phyloP scores from a whole-genome alignment of 2,329 filamentous ascomycete genomes.

The Fusarium sterilihyphosum region DNA sequence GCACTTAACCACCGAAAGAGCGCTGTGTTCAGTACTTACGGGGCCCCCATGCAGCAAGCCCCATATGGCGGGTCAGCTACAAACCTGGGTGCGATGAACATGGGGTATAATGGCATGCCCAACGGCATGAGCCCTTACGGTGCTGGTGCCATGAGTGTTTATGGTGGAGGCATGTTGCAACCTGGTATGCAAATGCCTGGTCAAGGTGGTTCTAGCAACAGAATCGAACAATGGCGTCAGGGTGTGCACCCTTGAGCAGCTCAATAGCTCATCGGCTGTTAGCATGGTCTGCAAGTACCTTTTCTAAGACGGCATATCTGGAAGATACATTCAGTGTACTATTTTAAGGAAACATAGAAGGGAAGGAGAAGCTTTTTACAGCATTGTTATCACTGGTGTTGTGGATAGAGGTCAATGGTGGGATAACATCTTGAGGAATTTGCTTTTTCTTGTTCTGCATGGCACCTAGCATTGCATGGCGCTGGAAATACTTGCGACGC shows the following conservation, averaged over 20 bases:
- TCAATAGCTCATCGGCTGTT: background rate
- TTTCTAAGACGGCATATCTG: background rate
- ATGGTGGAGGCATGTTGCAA: constrained; percentile 44
- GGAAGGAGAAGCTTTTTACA: background rate
- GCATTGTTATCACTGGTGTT: constrained; percentile 18
- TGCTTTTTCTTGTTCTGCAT: constrained; percentile 30
- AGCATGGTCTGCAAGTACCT: background rate
- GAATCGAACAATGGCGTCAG: constrained; percentile 57
- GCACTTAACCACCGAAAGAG: constrained; percentile 45
- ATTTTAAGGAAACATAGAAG: constrained; percentile 13
- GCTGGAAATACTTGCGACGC: constrained; percentile 30
- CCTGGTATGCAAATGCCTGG: constrained; percentile 44
- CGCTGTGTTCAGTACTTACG: constrained; percentile 46
- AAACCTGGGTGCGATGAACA: constrained; percentile 32
- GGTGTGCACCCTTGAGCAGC: constrained; percentile 49
- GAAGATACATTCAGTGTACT: constrained; percentile 11
- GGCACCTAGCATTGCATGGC: constrained; percentile 42
- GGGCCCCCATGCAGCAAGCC: constrained; percentile 39
- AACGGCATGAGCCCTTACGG: constrained; percentile 34
- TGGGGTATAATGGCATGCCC: constrained; percentile 39
- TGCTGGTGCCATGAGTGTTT: constrained; percentile 38
- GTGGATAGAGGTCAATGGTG: constrained; percentile 24
- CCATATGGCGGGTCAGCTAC: constrained; percentile 42
- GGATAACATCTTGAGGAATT: background rate
- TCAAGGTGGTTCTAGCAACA: constrained; percentile 46